A percentile compares a stretch with the other conserved stretches of the same genome.
phyloP scores from a whole-genome alignment of 2,329 filamentous ascomycete species.

The Ceratocystis eucalypticola region DNA sequence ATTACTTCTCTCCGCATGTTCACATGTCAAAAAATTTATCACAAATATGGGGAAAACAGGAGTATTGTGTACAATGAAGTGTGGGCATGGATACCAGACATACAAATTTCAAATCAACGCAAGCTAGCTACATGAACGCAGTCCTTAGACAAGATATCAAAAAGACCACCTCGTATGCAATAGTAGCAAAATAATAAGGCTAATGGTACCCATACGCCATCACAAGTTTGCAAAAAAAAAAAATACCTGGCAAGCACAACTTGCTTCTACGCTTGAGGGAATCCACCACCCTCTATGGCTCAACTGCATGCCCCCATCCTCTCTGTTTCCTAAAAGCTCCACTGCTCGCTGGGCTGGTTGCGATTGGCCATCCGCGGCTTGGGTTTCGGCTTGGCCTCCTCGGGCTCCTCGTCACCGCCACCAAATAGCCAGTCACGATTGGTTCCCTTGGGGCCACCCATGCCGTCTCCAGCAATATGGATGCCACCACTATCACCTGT shows the following conservation, averaged over 20 bases:
- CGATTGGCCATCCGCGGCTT: slow-evolving; percentile 28
- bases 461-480: slow-evolving; percentile 47
- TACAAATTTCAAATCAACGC: background rate
- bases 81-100: background rate
- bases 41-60: background rate
- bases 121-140: background rate
- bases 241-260: background rate
- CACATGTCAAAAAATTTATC: background rate
- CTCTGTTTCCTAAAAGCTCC: slow-evolving; percentile 32
- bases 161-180: background rate
- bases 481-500: slow-evolving; percentile 26
- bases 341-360: slow-evolving; percentile 31
- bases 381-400: slow-evolving; percentile 24
- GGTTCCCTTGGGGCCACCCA: slow-evolving; percentile 47
- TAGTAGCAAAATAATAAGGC: background rate
- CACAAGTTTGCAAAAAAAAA: background rate
- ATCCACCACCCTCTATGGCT: background rate
- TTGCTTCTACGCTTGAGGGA: background rate
- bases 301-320: background rate
- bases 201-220: background rate
- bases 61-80: background rate
- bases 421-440: slow-evolving; percentile 46
- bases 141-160: background rate
- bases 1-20: background rate
- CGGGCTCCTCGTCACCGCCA: slow-evolving; percentile 31